Evolutionary conservation across 202 grass and related monocot genomes (phyloP).

Genomic region (Alloteropsis angusta): DNA sequence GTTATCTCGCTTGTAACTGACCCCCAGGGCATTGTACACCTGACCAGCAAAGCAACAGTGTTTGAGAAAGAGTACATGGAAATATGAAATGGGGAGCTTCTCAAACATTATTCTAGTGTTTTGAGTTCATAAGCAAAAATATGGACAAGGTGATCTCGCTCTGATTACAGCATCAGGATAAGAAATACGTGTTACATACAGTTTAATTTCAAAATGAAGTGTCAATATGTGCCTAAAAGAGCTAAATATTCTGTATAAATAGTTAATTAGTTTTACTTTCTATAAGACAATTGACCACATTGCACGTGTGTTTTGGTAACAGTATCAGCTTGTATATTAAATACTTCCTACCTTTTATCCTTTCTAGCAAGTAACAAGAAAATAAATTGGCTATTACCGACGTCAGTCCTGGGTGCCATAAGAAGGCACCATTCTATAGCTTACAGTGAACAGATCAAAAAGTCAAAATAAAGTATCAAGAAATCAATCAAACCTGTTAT

Average conservation of each 20-base stretch:
- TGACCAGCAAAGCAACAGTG: conserved; percentile 7
- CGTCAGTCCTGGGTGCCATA: not conserved
- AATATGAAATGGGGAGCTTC: not conserved
- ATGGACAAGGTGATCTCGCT: not conserved
- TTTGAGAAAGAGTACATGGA: not conserved
- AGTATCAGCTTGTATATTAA: not conserved
- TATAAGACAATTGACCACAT: not conserved
- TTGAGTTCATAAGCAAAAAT: not conserved
- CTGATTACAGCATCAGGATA: not conserved
- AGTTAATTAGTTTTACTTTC: not conserved
- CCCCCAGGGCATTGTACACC: conserved; percentile 90
- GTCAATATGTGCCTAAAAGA: not conserved
- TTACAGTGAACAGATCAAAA: not conserved
- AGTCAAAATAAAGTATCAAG: not conserved
- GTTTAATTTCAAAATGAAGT: not conserved
- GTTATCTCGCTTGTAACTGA: conserved; percentile 80
- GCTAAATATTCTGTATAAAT: not conserved
- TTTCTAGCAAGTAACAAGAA: not conserved
- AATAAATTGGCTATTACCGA: not conserved
- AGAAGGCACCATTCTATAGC: not conserved
- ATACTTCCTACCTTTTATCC: not conserved
- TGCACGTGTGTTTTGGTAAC: not conserved
- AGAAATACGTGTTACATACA: not conserved
- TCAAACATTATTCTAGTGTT: not conserved
- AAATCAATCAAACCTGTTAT: not conserved